Evolutionary conservation across 164 flowering plant genomes (phyloP), one percentile per base, ranked within the genome.

Genomic region (Taxillus chinensis): DNA sequence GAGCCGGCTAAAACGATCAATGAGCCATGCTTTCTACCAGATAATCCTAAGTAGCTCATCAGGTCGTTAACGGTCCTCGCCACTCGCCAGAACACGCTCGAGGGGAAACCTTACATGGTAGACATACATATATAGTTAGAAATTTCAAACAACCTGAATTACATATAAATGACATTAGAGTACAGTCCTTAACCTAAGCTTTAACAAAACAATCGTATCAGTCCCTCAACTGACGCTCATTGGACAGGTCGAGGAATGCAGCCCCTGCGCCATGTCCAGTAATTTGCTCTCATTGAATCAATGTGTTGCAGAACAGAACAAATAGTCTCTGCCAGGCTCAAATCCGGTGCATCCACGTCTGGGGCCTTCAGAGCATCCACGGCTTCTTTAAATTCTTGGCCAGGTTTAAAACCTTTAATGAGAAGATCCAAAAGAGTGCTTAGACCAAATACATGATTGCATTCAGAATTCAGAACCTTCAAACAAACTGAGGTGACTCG

Each of bases 211-310:
- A 43, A 9, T 43, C 46, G 2, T 5, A 43, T 43, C 10, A 43
- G 10, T 43, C 2, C 46, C 46, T 9, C 0, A 43, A 43, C 6
- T 43, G 7, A 5, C 46, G 46, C 52, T 8, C 6, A 64, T 13
- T 7, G 40, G n/a, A 64, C 14, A 13, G 50, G 27, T 37, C 5
- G 12, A 48, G 75, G 68, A 60, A 90, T 74, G 67, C 68, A 79
- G 74, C 72, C 74, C 77, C 76, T 89, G 38, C 96, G 87, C 97
- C 97, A 95, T 7, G n/a, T 65, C 99, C 97, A 95, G 63, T 91
- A 95, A 60, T 80, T 78, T 40, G 67, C 78, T 69, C 96, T 77
- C 62, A 95, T 67, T 43, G 87, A 74, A 76, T 95, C 99, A n/a
- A 78, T 72, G 41, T 7, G 57, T 72, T 75, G 82, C 82, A 95